phyloP scores from a whole-genome alignment of 2,329 filamentous ascomycete genomes.

The Exophiala spinifera region DNA sequence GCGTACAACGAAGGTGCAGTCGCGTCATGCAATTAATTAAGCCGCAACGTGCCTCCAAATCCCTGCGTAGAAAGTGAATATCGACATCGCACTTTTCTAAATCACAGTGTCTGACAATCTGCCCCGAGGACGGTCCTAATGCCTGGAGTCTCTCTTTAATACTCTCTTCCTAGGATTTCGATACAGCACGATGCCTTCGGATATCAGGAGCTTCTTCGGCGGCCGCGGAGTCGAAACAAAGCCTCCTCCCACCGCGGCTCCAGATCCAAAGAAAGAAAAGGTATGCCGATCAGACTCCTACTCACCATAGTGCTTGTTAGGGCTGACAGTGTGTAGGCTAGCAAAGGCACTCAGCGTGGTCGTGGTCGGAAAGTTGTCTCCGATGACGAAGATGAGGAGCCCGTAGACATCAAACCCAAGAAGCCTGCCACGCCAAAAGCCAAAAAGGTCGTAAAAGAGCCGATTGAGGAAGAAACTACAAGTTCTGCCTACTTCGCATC shows the following conservation, averaged over 20 bases:
- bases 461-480: constrained; percentile 56
- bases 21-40: neutral
- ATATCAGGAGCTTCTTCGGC: constrained; percentile 89
- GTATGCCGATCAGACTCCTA: constrained; percentile 2
- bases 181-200: constrained; percentile 62
- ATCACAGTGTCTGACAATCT: neutral
- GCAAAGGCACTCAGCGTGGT: constrained; percentile 10
- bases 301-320: neutral
- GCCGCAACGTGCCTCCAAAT: no score
- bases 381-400: constrained; percentile 71
- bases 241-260: constrained; percentile 31
- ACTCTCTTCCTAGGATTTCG: neutral
- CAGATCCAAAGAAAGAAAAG: constrained; percentile 5
- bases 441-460: constrained; percentile 40
- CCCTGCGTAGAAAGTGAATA: no score
- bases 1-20: neutral
- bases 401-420: constrained; percentile 34
- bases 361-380: constrained; percentile 65
- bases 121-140: neutral
- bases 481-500: constrained; percentile 62
- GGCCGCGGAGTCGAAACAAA: constrained; percentile 54
- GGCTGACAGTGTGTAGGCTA: constrained; percentile 1
- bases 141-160: no score
- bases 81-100: no score
- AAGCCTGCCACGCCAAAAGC: constrained; percentile 35